A percentile compares a stretch with the other conserved stretches of the same genome.
Evolutionary conservation across 768 basidiomycete genomes (phyloP).

Genomic region (Tylopilus intermedius): DNA sequence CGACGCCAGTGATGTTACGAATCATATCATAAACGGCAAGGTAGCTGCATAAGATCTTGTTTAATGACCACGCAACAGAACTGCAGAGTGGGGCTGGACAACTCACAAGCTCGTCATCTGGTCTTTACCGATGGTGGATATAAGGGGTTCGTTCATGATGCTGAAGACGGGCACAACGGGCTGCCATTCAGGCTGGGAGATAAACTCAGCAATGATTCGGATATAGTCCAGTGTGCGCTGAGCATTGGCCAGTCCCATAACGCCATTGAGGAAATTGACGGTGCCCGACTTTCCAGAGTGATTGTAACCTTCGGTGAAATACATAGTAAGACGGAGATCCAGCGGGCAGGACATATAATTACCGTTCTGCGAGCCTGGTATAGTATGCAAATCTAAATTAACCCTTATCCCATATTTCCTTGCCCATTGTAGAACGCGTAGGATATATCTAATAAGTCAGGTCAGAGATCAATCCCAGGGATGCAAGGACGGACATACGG

Average conservation of each 20-base stretch:
- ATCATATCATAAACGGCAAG: slow-evolving; percentile 57
- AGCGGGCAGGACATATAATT: not conserved
- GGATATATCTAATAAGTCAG: slow-evolving; percentile 51
- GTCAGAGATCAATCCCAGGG: slow-evolving; percentile 3
- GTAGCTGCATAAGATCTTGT: slow-evolving; percentile 38
- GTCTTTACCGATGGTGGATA: slow-evolving; percentile 48
- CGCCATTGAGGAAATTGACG: slow-evolving; percentile 60
- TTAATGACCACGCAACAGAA: not conserved
- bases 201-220: slow-evolving; percentile 72
- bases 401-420: slow-evolving; percentile 88
- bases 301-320: slow-evolving; percentile 40
- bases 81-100: not conserved
- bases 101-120: slow-evolving; percentile 59
- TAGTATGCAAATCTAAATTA: slow-evolving; percentile 72
- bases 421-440: slow-evolving; percentile 74
- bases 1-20: slow-evolving; percentile 67
- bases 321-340: not conserved
- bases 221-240: slow-evolving; percentile 74
- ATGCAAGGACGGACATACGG: slow-evolving; percentile 37
- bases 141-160: slow-evolving; percentile 59
- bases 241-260: slow-evolving; percentile 86
- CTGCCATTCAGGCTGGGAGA: slow-evolving; percentile 68
- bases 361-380: slow-evolving; percentile 80
- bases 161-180: slow-evolving; percentile 59
- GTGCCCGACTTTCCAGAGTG: slow-evolving; percentile 58